Base-by-base conservation (phyloP, 1,284 basidiomycete genomes). In the Chalciporus sp. region DNA sequence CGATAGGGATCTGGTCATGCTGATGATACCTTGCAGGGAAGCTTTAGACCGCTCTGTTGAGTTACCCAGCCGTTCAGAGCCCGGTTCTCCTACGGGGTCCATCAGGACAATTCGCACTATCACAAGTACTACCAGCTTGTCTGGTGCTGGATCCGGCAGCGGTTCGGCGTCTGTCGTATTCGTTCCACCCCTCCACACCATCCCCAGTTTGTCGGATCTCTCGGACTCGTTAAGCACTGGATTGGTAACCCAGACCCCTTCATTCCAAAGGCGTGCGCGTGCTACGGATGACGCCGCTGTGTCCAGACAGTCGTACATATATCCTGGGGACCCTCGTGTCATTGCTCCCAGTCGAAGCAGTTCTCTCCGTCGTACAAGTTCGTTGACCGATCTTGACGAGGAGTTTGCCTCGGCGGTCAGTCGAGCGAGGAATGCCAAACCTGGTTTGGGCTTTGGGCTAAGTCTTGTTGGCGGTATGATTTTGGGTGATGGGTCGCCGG, bases 351-450 rank as follows among this genome's bases (percentile, higher is more conserved):
- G 81, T 53, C 75, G 87, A 31, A 80, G 78, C 63, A 78, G 77
- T 53, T 80, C 78, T 4, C 61, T 90, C 47, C 77, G 87, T 31
- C 78, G 89, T 29, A 88, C 85, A n/a, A 85, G 81, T 31, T 90
- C 88, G 0, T 78, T 90, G 72, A 86, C 85, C 0, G 89, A 92
- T 63, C 72, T 92, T 23, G 88, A 89, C 47, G 82, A 83, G 31
- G 86, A 84, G 62, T 88, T 89, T 53, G 80, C 73, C 14, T 74
- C 74, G 10, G 79, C 79, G 10, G 65, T 82, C 16, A 69, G 75
- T 41, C 69, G 76, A 26, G 79, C 78, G 16, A 69, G 77, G 45
- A 74, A 72, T 27, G 69, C 74, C 6, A 72, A 76, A 31, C 75
- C 76, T 17, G 78, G 77, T 19, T 69, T 79, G 7, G 78, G 79